These are phyloP conservation scores for Chrysoporthe deuterocubensis DNA, from an alignment of 2,329 filamentous ascomycete species.

Conservation along the genomic window DNA sequence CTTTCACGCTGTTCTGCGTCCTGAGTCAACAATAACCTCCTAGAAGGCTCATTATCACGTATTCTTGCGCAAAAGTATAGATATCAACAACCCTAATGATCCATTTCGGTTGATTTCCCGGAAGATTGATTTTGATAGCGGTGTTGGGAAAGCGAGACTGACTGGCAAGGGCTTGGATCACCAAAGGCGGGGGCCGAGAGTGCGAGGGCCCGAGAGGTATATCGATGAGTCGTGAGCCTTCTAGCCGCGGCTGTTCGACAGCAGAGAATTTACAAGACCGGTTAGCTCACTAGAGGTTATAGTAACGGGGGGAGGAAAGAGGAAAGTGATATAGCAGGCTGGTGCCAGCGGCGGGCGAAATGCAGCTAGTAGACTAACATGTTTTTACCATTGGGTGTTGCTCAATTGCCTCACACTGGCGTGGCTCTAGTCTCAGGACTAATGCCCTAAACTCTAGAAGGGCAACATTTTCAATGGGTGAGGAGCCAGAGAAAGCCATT, in stretches of 20 bases:
- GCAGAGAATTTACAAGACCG: neutral
- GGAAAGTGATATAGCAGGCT: too few relatives aligned
- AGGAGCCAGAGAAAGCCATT: too few relatives aligned
- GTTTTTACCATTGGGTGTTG: too few relatives aligned
- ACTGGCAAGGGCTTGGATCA: neutral
- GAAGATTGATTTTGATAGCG: neutral
- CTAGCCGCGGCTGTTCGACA: too few relatives aligned
- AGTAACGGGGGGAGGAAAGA: neutral
- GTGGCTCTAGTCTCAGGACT: too few relatives aligned
- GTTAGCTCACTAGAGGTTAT: neutral
- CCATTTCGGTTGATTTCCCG: neutral
- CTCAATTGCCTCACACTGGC: too few relatives aligned
- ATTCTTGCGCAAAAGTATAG: neutral
- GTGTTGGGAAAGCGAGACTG: neutral
- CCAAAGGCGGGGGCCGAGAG: neutral
- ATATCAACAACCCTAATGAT: rapidly evolving
- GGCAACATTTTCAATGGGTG: too few relatives aligned
- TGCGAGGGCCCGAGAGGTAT: neutral
- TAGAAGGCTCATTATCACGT: neutral
- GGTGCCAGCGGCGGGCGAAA: too few relatives aligned
- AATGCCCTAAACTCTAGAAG: too few relatives aligned
- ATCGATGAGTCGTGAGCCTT: too few relatives aligned
- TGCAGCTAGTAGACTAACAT: too few relatives aligned
- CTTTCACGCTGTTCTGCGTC: neutral
- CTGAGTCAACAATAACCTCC: neutral